A percentile compares a stretch with the other conserved stretches of the same genome.
phyloP scores from a whole-genome alignment of 2,329 filamentous ascomycete genomes.

The Magnaporthales sp. region DNA sequence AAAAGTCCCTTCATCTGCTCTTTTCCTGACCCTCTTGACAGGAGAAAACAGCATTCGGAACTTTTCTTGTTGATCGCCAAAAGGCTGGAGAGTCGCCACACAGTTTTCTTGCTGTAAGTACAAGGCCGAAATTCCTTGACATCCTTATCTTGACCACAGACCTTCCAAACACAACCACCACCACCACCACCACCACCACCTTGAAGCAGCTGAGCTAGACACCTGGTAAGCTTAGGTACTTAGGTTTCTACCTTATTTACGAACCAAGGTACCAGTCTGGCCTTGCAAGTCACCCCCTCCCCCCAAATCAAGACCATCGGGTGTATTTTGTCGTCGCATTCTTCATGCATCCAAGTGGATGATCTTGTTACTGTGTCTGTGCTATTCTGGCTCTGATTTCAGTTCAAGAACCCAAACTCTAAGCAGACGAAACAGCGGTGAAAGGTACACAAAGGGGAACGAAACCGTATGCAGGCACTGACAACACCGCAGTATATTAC shows the following conservation, averaged over 20 bases:
- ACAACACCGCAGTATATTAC: neutral
- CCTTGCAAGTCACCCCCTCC: neutral
- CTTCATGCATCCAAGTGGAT: neutral
- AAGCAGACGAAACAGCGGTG: slow-evolving; percentile 1
- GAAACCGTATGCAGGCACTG: neutral
- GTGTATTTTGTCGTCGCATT: neutral
- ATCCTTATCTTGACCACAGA: neutral
- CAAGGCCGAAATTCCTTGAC: neutral
- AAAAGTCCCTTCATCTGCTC: neutral
- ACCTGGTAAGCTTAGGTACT: neutral
- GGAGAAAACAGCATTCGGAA: neutral
- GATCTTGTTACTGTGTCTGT: neutral
- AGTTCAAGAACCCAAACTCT: neutral
- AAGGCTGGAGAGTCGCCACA: neutral
- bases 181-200: no score
- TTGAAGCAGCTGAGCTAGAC: neutral
- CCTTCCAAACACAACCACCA: neutral
- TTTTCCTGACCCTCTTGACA: neutral
- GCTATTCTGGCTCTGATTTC: slow-evolving; percentile 2
- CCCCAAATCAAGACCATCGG: neutral
- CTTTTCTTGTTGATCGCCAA: neutral
- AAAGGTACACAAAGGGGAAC: neutral
- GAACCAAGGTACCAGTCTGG: neutral
- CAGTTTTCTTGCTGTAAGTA: neutral
- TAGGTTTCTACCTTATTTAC: no score